These are phyloP conservation scores for Royoungia palumana DNA, from an alignment of 768 basidiomycete genomes.

Conservation along the genomic window DNA sequence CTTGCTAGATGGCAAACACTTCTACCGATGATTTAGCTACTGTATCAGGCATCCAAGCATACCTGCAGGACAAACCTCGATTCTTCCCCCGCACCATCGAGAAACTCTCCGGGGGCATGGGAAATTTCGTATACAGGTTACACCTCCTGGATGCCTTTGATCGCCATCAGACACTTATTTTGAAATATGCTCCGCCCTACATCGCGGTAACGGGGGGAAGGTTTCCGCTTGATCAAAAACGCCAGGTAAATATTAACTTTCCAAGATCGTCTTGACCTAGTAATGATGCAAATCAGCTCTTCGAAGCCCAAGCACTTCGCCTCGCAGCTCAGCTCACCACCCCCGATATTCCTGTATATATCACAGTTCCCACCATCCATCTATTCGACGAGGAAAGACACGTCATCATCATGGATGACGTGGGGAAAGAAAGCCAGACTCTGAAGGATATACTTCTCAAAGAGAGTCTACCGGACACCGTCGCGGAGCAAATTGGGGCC, in stretches of 20 bases:
- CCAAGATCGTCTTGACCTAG: not conserved
- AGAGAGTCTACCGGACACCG: conserved; percentile 26
- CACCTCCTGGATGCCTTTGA: conserved; percentile 38
- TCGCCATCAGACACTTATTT: conserved; percentile 45
- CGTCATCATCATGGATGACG: conserved; percentile 63
- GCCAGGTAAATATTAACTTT: conserved; percentile 46
- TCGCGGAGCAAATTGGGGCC: conserved; percentile 45
- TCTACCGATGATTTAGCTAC: conserved; percentile 28
- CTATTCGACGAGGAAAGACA: conserved; percentile 46
- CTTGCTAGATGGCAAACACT: conserved; percentile 14
- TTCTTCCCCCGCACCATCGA: conserved; percentile 43
- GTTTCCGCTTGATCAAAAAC: conserved; percentile 39
- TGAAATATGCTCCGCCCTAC: conserved; percentile 57
- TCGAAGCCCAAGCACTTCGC: conserved; percentile 49
- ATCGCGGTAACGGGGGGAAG: conserved; percentile 23
- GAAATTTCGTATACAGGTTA: conserved; percentile 57
- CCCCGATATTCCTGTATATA: conserved; percentile 32
- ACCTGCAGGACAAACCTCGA: conserved; percentile 42
- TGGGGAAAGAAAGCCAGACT: conserved; percentile 37
- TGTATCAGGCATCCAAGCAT: conserved; percentile 33
- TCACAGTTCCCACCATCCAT: conserved; percentile 49
- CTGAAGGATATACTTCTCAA: conserved; percentile 42
- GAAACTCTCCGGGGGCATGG: conserved; percentile 47
- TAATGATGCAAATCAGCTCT: conserved; percentile 35
- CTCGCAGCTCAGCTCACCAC: conserved; percentile 37